Conservation (phyloP, 1,284 basidiomycete genomes). For the Tetrapyrgos nigripes region DNA sequence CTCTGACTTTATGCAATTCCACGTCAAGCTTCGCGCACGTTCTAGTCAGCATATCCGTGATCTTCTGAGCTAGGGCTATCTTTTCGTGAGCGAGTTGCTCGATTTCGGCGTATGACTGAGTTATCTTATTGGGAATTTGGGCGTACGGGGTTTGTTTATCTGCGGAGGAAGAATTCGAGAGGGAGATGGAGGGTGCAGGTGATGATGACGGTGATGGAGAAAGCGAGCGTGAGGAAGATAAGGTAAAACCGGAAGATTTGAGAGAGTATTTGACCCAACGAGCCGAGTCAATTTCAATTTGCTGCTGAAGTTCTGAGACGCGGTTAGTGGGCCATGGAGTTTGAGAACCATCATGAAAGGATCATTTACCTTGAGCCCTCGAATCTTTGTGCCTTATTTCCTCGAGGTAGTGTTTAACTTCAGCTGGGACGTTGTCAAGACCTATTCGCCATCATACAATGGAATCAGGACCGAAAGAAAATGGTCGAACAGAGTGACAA, state of each 20-base stretch:
- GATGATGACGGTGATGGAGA: slow-evolving; percentile 23
- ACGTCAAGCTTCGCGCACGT: slow-evolving; percentile 62
- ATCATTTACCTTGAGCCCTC: slow-evolving; percentile 52
- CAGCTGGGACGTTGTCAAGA: slow-evolving; percentile 78
- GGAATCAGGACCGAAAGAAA: not conserved
- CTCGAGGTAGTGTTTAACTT: slow-evolving; percentile 72
- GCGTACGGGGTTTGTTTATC: slow-evolving; percentile 30
- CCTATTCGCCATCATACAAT: slow-evolving; percentile 35
- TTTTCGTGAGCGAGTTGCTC: slow-evolving; percentile 62
- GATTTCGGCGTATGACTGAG: slow-evolving; percentile 58
- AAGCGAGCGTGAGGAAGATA: slow-evolving; percentile 29
- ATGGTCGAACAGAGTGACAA: not conserved
- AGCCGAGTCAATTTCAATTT: slow-evolving; percentile 62
- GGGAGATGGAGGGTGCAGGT: slow-evolving; percentile 34
- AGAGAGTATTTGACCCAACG: slow-evolving; percentile 61
- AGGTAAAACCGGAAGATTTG: not conserved
- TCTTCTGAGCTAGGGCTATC: slow-evolving; percentile 55
- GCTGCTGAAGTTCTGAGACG: slow-evolving; percentile 50
- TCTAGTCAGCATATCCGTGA: slow-evolving; percentile 58
- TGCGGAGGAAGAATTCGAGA: slow-evolving; percentile 41
- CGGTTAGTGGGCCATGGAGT: not conserved
- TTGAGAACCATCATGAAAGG: not conserved
- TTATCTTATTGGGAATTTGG: slow-evolving; percentile 54
- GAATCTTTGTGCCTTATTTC: slow-evolving; percentile 71
- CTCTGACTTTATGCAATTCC: slow-evolving; percentile 61